A percentile compares a stretch with the other conserved stretches of the same genome.
Conservation (phyloP, 2,329 filamentous ascomycete species). For the Trichoderma harzianum region DNA sequence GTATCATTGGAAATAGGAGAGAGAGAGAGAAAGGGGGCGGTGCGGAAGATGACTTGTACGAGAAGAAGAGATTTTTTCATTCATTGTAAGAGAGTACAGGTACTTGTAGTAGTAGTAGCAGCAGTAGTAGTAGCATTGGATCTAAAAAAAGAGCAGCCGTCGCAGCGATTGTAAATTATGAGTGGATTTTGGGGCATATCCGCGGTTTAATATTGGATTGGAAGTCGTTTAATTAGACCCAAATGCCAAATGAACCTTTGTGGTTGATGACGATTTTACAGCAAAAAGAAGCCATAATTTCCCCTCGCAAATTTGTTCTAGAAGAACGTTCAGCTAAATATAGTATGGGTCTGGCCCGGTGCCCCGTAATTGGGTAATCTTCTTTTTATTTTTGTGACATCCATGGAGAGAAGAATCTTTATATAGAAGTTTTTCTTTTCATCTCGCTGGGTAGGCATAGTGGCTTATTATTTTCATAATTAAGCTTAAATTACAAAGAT, state of each 20-base stretch:
- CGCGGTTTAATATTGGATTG: background rate
- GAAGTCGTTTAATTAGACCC: background rate
- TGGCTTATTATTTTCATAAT: background rate
- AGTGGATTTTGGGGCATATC: background rate
- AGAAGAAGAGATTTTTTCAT: background rate
- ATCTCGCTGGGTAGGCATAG: background rate
- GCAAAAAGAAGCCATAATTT: background rate
- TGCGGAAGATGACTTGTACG: background rate
- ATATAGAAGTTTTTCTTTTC: background rate
- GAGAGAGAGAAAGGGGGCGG: background rate
- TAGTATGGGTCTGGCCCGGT: background rate
- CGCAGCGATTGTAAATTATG: background rate
- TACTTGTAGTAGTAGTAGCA: background rate
- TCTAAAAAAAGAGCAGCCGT: constrained; percentile 2
- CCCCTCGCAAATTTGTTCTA: background rate
- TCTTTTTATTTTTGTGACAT: background rate
- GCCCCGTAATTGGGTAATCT: background rate
- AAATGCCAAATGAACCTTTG: background rate
- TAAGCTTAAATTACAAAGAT: background rate
- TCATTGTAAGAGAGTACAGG: constrained; percentile 1
- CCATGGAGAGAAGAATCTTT: background rate
- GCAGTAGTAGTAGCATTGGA: background rate
- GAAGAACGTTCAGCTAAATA: background rate
- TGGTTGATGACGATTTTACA: background rate
- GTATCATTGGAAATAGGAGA: background rate